Evolutionary conservation across 306 rosid genomes (phyloP).

Genomic region (Gynostemma pentaphyllum): DNA sequence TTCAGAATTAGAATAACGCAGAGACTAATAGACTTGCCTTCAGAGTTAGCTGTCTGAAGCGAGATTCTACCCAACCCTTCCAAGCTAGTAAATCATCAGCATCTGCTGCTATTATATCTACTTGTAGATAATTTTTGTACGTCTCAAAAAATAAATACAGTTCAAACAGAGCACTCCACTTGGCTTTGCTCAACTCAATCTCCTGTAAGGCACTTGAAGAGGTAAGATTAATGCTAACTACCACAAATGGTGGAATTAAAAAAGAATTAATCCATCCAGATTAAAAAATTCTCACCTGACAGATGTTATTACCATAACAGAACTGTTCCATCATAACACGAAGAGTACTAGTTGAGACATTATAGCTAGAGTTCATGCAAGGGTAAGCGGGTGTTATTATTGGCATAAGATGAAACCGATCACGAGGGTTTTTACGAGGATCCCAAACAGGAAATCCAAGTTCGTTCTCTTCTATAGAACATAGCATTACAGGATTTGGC

Average conservation of each 20-base stretch:
- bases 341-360: conserved; percentile 90
- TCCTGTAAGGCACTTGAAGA: conserved; percentile 36
- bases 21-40: conserved; percentile 36
- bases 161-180: conserved; percentile 83
- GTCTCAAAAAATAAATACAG: conserved; percentile 77
- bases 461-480: conserved; percentile 88
- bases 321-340: conserved; percentile 97
- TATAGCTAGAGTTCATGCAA: conserved; percentile 98
- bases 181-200: conserved; percentile 72
- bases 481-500: conserved; percentile 97
- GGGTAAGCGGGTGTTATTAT: conserved; percentile 99
- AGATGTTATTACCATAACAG: conserved; percentile 54
- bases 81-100: conserved; percentile 68
- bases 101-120: conserved; percentile 74
- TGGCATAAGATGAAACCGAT: conserved; percentile 85
- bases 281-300: conserved; percentile 48
- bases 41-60: conserved; percentile 75
- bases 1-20: background rate
- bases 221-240: background rate
- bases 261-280: background rate
- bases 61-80: conserved; percentile 99
- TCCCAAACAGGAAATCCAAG: conserved; percentile 85
- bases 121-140: conserved; percentile 90
- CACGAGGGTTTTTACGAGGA: conserved; percentile 84
- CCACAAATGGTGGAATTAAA: background rate